Evolutionary conservation across 1,139 yeast genomes (phyloP), one percentile per base, ranked within the genome.

Genomic region (Zhuliangozyma parablackwelliae): DNA sequence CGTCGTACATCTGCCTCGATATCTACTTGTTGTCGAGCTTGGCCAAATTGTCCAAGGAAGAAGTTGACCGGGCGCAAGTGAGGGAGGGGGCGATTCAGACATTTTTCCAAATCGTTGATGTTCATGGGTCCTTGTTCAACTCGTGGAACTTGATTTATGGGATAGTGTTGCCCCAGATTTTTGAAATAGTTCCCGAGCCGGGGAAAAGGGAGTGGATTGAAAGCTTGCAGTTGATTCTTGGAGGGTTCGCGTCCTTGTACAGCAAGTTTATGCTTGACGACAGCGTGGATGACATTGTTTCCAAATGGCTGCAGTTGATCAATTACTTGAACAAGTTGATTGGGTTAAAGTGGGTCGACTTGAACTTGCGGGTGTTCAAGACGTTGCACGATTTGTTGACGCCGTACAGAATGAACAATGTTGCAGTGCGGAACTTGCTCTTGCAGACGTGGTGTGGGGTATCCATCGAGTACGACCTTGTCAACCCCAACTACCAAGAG

Each of bases 81-180:
- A 71, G 95, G 45, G 88, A 88, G 52, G 96, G 96, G 2, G 81
- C 96, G 0, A 75, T 88, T 24, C 95, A 88, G 53, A 90, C 96
- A 0, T 79, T 89, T 48, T 87, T 87, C 59, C 80, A 90, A 47
- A 82, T 90, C 30, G 71, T 89, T 41, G 95, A 88, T 38, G 80
- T 90, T 1, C 92, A 86, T 56, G 88, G 92, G 0, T 53, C 61
- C 10, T 63, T 67, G 27, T 63, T 82, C 29, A 71, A 78, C 1
- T 63, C 75, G 2, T 82, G 89, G 88, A 56, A 65, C 21, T 50
- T 74, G 21, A 66, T 82, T 2, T 80, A 76, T 50, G 54, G 58
- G 13, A 63, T 77, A 32, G 83, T 79, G 2, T 63, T 82, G 28
- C 60, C 65, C 0, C 49, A 53, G 12, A 46, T 68, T 20, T 55